phyloP scores from a whole-genome alignment of 2,329 filamentous ascomycete genomes.

The Colletotrichum navitas region DNA sequence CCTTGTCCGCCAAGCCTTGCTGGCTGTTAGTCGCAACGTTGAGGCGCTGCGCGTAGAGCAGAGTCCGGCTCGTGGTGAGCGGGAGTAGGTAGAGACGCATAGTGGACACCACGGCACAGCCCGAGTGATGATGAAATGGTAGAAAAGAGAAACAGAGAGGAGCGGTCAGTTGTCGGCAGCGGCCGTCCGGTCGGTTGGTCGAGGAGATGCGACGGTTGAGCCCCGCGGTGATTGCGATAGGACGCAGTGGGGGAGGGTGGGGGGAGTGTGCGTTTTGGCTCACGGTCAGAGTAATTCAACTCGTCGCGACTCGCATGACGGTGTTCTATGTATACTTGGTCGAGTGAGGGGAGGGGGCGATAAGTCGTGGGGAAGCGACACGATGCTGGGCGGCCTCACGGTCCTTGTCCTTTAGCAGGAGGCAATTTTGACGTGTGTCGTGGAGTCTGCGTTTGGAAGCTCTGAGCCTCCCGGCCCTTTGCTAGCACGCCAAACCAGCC shows the following conservation, averaged over 20 bases:
- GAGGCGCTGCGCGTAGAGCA: conserved; percentile 90
- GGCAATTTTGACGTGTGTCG: conserved; percentile 40
- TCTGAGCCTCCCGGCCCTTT: conserved; percentile 12
- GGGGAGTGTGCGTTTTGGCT: conserved; percentile 14
- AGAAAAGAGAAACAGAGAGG: background rate
- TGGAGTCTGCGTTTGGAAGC: conserved; percentile 37
- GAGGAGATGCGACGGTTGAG: conserved; percentile 20
- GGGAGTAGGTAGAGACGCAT: conserved; percentile 97
- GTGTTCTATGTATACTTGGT: background rate
- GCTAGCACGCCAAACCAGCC: conserved; percentile 14
- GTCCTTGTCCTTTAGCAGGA: conserved; percentile 26
- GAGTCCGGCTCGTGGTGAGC: conserved; percentile 88
- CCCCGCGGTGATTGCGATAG: conserved; percentile 27
- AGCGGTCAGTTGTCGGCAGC: conserved; percentile 10
- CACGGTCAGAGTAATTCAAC: background rate
- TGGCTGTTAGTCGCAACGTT: conserved; percentile 66
- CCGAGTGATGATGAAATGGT: background rate
- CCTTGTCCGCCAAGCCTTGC: conserved; percentile 73
- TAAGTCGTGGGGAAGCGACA: conserved; percentile 2
- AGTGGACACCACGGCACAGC: conserved; percentile 17
- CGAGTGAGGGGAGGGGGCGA: conserved; percentile 16
- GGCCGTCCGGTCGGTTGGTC: conserved; percentile 6
- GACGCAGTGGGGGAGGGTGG: conserved; percentile 1
- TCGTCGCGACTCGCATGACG: conserved; percentile 16
- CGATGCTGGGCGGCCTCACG: conserved; percentile 35